Evolutionary conservation across 1,284 basidiomycete species (phyloP), one percentile per base, ranked within the genome.

Genomic region (Ustilago hordei): DNA sequence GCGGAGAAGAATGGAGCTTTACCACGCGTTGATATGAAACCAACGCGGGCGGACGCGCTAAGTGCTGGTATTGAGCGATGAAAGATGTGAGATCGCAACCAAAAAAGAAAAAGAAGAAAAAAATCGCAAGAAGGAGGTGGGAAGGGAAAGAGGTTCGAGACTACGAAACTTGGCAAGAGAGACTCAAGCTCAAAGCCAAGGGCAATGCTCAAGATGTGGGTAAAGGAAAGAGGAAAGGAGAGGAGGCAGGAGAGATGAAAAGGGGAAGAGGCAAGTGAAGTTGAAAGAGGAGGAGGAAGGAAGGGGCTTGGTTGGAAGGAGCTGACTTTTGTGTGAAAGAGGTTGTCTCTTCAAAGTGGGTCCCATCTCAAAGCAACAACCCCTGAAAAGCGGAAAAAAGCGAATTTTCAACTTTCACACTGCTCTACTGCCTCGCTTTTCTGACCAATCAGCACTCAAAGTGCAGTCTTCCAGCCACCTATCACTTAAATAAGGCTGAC

Each of bases 351-450:
- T n/a, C 8, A 32, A 36, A 54, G 34, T 19, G 57, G 19, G 32
- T 9, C 39, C 5, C 39, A 43, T 12, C n/a, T 43, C 1, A 6
- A 43, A 43, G 13, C 13, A 15, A 17, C 9, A 43, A 28, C 23
- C 23, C 23, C 23, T 28, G 8, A 3, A 19, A 13, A 53, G 28
- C 45, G 53, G 47, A 55, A 47, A 32, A 35, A 55, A 39, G 31
- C 45, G 35, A 31, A 34, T 36, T 15, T 41, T 8, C 36, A 53
- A 35, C 19, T 60, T 55, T n/a, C 7, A 9, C 45, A 38, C 53
- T 66, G 64, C 9, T 65, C 57, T 65, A 34, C 43, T 50, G 59
- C 59, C 59, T 56, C 36, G 28, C n/a, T 23, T 23, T 7, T 38
- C 45, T 47, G 23, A 17, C 45, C 54, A 55, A 55, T 23, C 34